Evolutionary conservation across 108 stramenopile genomes (phyloP).

Genomic region (Fragilaria crotonensis): DNA sequence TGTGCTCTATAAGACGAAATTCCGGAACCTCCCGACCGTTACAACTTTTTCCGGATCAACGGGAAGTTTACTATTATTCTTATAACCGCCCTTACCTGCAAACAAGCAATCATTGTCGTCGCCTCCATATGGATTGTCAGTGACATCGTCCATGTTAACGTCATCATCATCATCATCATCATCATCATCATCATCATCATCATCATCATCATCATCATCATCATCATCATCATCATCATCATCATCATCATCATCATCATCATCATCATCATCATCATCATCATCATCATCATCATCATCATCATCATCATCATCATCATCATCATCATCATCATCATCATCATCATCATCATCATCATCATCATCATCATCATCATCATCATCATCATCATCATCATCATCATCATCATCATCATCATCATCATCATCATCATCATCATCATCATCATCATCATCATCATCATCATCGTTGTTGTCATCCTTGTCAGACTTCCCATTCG

Average conservation of each 20-base stretch:
- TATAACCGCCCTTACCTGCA: too few species aligned
- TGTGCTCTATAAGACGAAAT: too few species aligned
- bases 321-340: constrained; percentile 3
- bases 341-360: constrained; percentile 3
- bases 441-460: constrained; percentile 3
- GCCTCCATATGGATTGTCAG: too few species aligned
- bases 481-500: too few species aligned
- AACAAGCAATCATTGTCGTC: too few species aligned
- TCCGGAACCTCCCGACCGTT: too few species aligned
- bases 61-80: too few species aligned
- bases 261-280: constrained; percentile 3
- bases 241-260: constrained; percentile 3
- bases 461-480: too few species aligned
- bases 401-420: constrained; percentile 3
- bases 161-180: constrained; percentile 3
- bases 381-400: constrained; percentile 3
- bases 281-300: constrained; percentile 3
- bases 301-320: constrained; percentile 3
- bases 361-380: constrained; percentile 3
- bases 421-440: constrained; percentile 3
- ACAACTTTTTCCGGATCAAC: too few species aligned
- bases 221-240: constrained; percentile 3
- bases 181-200: constrained; percentile 3
- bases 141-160: too few species aligned
- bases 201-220: constrained; percentile 3